A percentile compares a stretch with the other conserved stretches of the same genome.
These are phyloP conservation scores for Stachybotrys chlorohalonatus DNA, from an alignment of 2,329 filamentous ascomycete species.

Conservation along the genomic window DNA sequence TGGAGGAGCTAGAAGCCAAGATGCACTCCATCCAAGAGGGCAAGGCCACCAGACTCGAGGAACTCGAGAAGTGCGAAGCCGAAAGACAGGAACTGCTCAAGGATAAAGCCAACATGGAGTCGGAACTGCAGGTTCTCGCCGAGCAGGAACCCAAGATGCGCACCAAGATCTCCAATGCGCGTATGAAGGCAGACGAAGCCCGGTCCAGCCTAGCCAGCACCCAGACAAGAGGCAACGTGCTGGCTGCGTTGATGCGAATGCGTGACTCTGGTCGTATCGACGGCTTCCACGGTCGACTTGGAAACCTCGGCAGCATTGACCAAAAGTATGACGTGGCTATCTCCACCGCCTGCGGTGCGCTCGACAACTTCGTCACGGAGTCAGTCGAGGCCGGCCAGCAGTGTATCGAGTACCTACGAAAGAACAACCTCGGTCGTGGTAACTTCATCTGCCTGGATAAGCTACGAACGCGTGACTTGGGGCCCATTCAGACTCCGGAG, in stretches of 20 bases:
- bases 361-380: conserved; percentile 96
- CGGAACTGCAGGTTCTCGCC: conserved; percentile 62
- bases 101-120: conserved; percentile 62
- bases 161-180: conserved; percentile 75
- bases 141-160: conserved; percentile 75
- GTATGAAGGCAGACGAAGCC: conserved; percentile 94
- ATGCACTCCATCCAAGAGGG: conserved; percentile 63
- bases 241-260: conserved; percentile 85
- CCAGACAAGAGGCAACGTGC: conserved; percentile 86
- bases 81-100: conserved; percentile 66
- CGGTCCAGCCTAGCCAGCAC: conserved; percentile 81
- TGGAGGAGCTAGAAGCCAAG: conserved; percentile 77
- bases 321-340: conserved; percentile 95
- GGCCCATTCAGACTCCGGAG: conserved; percentile 78
- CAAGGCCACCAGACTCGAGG: conserved; percentile 59
- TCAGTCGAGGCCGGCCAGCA: conserved; percentile 94
- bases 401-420: conserved; percentile 94
- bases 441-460: conserved; percentile 97
- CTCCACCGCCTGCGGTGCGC: conserved; percentile 82
- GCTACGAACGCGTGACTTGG: conserved; percentile 68
- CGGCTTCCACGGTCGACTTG: conserved; percentile 90
- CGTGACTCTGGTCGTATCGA: conserved; percentile 95
- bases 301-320: conserved; percentile 90
- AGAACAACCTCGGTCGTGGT: conserved; percentile 92
- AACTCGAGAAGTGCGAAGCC: conserved; percentile 67